A percentile compares a stretch with the other conserved stretches of the same genome.
Conservation (phyloP, 805 yeast species). For the Candida alai region DNA sequence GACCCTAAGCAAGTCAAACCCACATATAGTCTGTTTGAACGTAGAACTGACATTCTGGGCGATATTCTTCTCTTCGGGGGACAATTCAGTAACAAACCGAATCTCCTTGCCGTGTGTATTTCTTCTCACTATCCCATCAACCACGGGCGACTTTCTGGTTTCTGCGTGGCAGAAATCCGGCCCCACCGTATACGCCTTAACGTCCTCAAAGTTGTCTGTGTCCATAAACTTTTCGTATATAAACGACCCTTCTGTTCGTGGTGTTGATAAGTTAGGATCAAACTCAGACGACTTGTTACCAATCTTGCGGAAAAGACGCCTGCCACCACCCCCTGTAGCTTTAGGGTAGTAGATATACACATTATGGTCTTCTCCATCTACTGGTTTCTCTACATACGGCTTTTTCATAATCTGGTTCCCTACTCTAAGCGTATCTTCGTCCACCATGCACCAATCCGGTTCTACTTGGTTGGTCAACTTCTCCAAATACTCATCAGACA, state of each 20-base stretch:
- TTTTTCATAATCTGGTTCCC: conserved; percentile 70
- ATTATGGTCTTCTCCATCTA: conserved; percentile 98
- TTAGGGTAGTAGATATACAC: conserved; percentile 87
- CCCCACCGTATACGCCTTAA: conserved; percentile 97
- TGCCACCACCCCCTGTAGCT: conserved; percentile 95
- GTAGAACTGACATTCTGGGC: conserved; percentile 72
- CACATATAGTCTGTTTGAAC: conserved; percentile 93
- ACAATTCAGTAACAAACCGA: conserved; percentile 78
- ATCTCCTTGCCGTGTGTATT: conserved; percentile 97
- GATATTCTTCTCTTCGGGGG: conserved; percentile 71
- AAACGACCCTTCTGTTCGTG: conserved; percentile 87
- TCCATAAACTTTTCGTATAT: conserved; percentile 95
- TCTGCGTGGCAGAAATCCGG: conserved; percentile 92
- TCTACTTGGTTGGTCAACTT: conserved; percentile 65
- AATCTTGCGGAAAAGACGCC: conserved; percentile 88
- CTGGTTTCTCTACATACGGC: conserved; percentile 98
- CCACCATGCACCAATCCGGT: conserved; percentile 84
- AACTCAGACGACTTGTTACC: conserved; percentile 97
- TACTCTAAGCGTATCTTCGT: conserved; percentile 68
- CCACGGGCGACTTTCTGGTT: conserved; percentile 97
- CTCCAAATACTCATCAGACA: conserved; percentile 44
- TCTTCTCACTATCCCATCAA: conserved; percentile 97
- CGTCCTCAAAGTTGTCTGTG: conserved; percentile 97
- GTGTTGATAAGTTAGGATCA: conserved; percentile 70
- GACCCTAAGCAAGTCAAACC: conserved; percentile 90